Evolutionary conservation across 2,329 filamentous ascomycete genomes (phyloP).

Genomic region (Cordyceps cateniannulata): DNA sequence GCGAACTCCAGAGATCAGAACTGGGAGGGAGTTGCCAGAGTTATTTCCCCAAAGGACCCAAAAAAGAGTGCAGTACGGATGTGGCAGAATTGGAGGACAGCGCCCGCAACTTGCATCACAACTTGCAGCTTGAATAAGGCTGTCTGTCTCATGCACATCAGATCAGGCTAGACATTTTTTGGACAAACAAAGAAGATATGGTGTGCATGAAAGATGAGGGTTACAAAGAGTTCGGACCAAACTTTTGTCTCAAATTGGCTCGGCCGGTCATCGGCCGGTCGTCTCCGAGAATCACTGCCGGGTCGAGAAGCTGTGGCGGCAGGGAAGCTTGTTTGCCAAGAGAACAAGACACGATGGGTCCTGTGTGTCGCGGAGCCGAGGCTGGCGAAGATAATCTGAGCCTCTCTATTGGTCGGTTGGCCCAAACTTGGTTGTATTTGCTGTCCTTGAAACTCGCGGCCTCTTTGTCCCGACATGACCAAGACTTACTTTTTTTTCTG

Average conservation of each 20-base stretch:
- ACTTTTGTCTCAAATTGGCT: no score
- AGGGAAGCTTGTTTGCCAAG: neutral
- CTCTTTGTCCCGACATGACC: neutral
- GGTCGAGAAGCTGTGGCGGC: no score
- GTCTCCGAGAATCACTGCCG: no score
- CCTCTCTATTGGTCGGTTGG: neutral
- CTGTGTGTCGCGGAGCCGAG: neutral
- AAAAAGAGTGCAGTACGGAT: no score
- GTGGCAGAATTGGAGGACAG: no score
- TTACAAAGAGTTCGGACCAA: no score
- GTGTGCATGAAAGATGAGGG: no score
- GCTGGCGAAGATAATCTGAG: neutral
- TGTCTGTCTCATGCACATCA: neutral
- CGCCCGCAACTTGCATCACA: neutral
- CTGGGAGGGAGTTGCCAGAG: no score
- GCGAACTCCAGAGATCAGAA: no score
- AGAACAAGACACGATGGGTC: neutral
- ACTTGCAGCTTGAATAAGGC: neutral
- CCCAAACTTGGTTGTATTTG: neutral
- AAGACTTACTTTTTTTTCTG: no score
- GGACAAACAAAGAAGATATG: neutral
- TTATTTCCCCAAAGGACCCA: no score
- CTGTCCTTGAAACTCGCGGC: slow-evolving; percentile 12
- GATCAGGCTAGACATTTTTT: neutral
- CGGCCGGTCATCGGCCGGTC: neutral